phyloP scores from a whole-genome alignment of 495 filamentous ascomycete species.

The Staphylotrichum longicolle region DNA sequence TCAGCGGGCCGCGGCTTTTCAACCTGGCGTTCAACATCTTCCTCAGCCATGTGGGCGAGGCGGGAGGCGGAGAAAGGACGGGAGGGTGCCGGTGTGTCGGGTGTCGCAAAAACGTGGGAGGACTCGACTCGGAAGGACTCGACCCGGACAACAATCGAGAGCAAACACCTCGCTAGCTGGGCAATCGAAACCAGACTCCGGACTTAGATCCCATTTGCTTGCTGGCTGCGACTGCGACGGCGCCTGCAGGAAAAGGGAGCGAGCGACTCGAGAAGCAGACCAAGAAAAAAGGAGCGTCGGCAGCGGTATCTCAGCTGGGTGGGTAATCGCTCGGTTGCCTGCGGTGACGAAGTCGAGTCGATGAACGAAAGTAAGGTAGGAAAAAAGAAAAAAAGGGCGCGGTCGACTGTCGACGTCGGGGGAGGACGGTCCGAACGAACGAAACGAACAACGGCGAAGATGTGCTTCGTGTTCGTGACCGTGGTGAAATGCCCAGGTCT shows the following conservation, averaged over 20 bases:
- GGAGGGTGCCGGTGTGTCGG: conserved; percentile 2
- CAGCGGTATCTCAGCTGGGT: background rate
- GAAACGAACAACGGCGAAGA: background rate
- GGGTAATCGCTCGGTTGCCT: conserved; percentile 7
- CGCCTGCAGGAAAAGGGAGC: background rate
- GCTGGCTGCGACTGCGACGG: too few species aligned
- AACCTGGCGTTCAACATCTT: conserved; percentile 27
- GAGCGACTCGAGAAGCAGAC: background rate
- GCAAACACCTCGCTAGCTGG: background rate
- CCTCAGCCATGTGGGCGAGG: conserved; percentile 22
- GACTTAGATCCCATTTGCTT: too few species aligned
- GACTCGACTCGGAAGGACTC: too few species aligned
- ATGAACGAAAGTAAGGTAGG: background rate
- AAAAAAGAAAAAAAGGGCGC: background rate
- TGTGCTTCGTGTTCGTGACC: background rate
- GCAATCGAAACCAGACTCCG: too few species aligned
- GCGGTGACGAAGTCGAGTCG: background rate
- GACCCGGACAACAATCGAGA: background rate
- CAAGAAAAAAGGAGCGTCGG: conserved; percentile 2
- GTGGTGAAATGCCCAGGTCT: too few species aligned
- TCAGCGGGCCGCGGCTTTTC: conserved; percentile 25
- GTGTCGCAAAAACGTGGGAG: background rate
- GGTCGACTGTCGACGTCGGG: background rate
- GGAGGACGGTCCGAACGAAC: background rate
- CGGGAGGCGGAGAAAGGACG: background rate